phyloP scores from a whole-genome alignment of 768 basidiomycete genomes.

The Phanerochaete sordida region DNA sequence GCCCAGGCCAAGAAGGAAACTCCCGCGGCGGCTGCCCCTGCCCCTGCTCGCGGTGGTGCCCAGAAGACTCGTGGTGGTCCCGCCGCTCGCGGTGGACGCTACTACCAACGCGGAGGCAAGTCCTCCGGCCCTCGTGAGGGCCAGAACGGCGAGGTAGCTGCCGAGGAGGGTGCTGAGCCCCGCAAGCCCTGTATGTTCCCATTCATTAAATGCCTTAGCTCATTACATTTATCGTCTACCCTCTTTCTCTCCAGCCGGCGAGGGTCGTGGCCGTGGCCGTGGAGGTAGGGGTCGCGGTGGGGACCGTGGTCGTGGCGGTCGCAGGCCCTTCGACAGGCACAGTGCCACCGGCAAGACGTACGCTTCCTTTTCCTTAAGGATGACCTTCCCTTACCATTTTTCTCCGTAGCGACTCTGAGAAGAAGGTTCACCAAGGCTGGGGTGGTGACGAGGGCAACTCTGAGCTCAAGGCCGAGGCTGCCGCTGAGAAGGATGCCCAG shows the following conservation, averaged over 20 bases:
- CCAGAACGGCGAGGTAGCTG: constrained; percentile 35
- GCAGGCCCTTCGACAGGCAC: constrained; percentile 82
- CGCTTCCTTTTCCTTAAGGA: constrained; percentile 27
- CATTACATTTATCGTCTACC: neutral
- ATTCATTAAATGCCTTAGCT: constrained; percentile 2
- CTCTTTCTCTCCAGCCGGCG: constrained; percentile 31
- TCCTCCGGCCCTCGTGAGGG: constrained; percentile 38
- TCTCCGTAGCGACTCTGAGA: constrained; percentile 77
- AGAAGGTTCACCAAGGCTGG: constrained; percentile 94
- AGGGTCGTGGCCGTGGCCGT: constrained; percentile 38
- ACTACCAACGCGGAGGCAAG: constrained; percentile 65
- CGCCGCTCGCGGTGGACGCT: constrained; percentile 62
- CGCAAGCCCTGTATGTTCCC: constrained; percentile 21
- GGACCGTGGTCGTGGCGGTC: constrained; percentile 53
- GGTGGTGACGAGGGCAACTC: constrained; percentile 85
- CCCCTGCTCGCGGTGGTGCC: constrained; percentile 33
- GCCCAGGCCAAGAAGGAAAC: constrained; percentile 25
- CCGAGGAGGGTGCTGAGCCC: constrained; percentile 26
- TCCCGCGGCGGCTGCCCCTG: constrained; percentile 29
- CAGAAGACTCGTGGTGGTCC: constrained; percentile 54
- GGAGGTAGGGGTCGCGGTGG: constrained; percentile 39
- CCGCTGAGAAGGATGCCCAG: constrained; percentile 67
- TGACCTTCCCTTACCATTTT: constrained; percentile 2
- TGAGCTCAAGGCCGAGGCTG: constrained; percentile 80
- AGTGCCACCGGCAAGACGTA: constrained; percentile 82